Base-by-base conservation (phyloP, 2,329 filamentous ascomycete genomes). In the Phaeosphaeriaceae sp. region DNA sequence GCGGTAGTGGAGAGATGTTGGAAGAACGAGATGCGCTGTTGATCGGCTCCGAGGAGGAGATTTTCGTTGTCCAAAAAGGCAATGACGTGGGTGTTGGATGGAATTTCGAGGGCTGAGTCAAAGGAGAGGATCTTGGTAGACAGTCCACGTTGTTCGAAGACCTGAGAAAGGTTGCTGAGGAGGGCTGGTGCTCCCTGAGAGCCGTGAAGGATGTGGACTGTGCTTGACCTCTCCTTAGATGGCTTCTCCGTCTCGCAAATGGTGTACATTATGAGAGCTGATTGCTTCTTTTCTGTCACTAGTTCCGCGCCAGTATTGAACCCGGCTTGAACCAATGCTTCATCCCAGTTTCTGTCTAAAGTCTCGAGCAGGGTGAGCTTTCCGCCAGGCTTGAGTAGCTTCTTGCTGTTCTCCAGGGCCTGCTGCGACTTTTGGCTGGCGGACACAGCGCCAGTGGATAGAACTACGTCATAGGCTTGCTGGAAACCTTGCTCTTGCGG, bases 401-500 rank as follows among this genome's bases (percentile, higher is more conserved):
- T n/a, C n/a, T n/a, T n/a, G n/a, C n/a, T n/a, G n/a, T n/a, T n/a
- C n/a, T n/a, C n/a, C n/a, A n/a, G n/a, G n/a, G n/a, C n/a, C n/a
- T n/a, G n/a, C n/a, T n/a, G n/a, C n/a, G n/a, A n/a, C n/a, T n/a
- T n/a, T n/a, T n/a, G n/a, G n/a, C n/a, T n/a, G n/a, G n/a, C n/a
- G n/a, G n/a, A n/a, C n/a, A n/a, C n/a, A n/a, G n/a, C n/a, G n/a
- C n/a, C n/a, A n/a, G n/a, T n/a, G n/a, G 33, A 18, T 15, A 36
- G 15, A 5, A 64, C 45, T 9, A 67, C 1, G 33, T 67, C 64
- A 42, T 60, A 66, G 1, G 21, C 39, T 1, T 43, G 11, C 13
- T 54, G 18, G 23, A 45, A 59, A 11, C 52, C 54, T 39, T 61
- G 55, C 26, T 40, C 4, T 38, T 5, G 1, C 56, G 58, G 26